Conservation (phyloP, 1,284 basidiomycete species). For the Austroboletus niveus region DNA sequence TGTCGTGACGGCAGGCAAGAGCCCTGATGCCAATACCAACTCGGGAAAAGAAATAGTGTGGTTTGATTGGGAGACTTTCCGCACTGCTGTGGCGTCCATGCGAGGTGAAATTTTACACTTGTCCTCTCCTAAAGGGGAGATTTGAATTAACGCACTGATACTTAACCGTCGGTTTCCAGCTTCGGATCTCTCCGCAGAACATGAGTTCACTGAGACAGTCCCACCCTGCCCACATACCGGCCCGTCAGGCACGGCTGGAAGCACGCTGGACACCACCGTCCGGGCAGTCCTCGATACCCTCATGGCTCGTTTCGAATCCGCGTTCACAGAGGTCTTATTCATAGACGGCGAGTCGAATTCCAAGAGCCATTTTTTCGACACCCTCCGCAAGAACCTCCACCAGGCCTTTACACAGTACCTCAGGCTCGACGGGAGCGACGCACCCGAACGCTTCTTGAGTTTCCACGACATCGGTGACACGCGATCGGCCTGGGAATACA, state of each 20-base stretch:
- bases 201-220: background rate
- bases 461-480: background rate
- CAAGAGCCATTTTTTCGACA: constrained; percentile 3
- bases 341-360: background rate
- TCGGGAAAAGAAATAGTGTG: background rate
- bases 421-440: constrained; percentile 3
- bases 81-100: background rate
- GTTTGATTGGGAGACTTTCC: constrained; percentile 6
- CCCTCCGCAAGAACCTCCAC: constrained; percentile 6
- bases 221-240: background rate
- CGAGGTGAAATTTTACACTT: background rate
- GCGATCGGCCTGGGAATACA: constrained; percentile 8
- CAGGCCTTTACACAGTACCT: constrained; percentile 3
- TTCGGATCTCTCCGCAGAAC: constrained; percentile 1
- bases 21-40: too few species aligned
- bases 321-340: background rate
- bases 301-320: constrained; percentile 3
- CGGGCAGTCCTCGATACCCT: constrained; percentile 5
- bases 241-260: background rate
- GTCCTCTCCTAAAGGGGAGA: background rate
- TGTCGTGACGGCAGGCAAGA: background rate
- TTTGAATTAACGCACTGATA: background rate
- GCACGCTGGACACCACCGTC: constrained; percentile 1
- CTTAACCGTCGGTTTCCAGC: background rate
- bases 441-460: background rate